Base-by-base conservation (phyloP, 768 basidiomycete species). In the Macrolepiota fuliginosa region DNA sequence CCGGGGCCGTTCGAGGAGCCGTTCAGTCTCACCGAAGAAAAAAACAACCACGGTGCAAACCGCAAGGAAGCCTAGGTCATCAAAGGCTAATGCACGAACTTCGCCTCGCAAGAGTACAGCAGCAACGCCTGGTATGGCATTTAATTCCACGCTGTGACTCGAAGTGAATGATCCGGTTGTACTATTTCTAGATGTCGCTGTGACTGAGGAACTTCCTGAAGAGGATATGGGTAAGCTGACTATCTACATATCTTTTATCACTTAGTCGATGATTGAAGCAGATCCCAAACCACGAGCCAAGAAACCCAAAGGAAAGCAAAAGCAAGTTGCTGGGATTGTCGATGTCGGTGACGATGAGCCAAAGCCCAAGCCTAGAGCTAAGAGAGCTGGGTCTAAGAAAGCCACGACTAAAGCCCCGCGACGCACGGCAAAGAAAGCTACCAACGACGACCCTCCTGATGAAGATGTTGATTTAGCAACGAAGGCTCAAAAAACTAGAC, bases 1-100 rank as follows among this genome's bases (percentile, higher is more conserved):
- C 32, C 42, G 65, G 64, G 57, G 69, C 63, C 52, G 69, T 62
- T 51, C 67, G 64, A 54, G 63, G 63, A 36, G 49, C 17, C 58
- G 52, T 49, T 55, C 55, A 39, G 50, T 54, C 35, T 50, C 56
- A 42, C 55, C 63, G 32, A 42, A 57, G 45, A 66, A 66, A 50
- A 62, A 63, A 49, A 13, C 29, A 40, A n/a, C 53, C 42, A 40
- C 56, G 27, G 54, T 46, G 37, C 54, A 47, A 24, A 22, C 19
- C 24, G 9, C 47, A 25, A 13, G 7, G 25, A 58, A 58, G 12
- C 53, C 4, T 37, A 36, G 22, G 17, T n/a, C 42, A 45, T 10
- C 42, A 45, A 17, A 45, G 17, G n/a, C 24, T 7, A 58, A 58
- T 58, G 25, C 36, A 22, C 42, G 40, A 46, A 54, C 24, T 5